Percentiles rank a stretch among this genome's conserved stretches.
phyloP scores from a whole-genome alignment of 179 eudicot species.

The Beta corolliflora region DNA sequence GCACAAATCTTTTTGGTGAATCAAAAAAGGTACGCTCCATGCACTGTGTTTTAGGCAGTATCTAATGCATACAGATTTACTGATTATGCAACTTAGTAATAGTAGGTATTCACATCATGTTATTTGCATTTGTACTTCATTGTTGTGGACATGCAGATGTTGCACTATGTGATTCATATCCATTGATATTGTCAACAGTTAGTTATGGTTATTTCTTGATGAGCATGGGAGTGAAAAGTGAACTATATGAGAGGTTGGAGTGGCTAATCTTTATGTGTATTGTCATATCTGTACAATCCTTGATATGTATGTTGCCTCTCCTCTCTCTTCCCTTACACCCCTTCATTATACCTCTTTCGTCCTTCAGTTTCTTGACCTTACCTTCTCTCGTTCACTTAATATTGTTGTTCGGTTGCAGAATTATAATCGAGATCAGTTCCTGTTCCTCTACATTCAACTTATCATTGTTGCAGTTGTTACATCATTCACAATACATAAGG shows the following conservation, averaged over 20 bases:
- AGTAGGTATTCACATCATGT: background rate
- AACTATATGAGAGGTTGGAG: background rate
- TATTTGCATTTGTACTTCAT: constrained; percentile 1
- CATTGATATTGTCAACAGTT: background rate
- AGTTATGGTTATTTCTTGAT: background rate
- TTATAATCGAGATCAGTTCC: constrained; percentile 87
- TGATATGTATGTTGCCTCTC: background rate
- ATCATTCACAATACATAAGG: constrained; percentile 82
- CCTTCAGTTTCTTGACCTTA: background rate
- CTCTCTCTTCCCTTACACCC: background rate
- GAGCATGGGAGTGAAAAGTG: background rate
- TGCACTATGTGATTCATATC: background rate
- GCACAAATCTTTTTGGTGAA: constrained; percentile 44
- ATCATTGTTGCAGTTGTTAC: constrained; percentile 77
- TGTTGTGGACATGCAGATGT: background rate
- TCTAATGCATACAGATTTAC: background rate
- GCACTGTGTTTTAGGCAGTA: constrained; percentile 8
- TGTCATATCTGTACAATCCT: background rate
- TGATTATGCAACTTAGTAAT: background rate
- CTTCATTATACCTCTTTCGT: background rate
- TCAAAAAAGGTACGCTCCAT: constrained; percentile 42
- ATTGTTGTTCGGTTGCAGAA: constrained; percentile 52
- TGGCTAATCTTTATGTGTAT: background rate
- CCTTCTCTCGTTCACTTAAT: constrained; percentile 14
- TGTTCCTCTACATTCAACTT: constrained; percentile 83